These are phyloP conservation scores for Cerioporus squamosus DNA, from an alignment of 1,284 basidiomycete genomes.

Conservation along the genomic window DNA sequence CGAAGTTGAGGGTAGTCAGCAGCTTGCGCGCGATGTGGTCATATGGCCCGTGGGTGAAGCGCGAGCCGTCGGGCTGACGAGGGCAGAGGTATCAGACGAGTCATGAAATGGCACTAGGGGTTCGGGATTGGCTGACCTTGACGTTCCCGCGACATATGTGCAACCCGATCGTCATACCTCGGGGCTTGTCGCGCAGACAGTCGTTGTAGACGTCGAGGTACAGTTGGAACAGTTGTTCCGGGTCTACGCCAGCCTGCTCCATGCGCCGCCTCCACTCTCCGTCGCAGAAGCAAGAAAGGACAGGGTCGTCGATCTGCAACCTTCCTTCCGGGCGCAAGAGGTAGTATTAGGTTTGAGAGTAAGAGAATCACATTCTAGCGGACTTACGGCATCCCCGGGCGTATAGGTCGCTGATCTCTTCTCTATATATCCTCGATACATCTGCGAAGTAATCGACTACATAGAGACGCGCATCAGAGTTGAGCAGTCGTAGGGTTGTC, in stretches of 20 bases:
- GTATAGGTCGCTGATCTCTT: constrained; percentile 74
- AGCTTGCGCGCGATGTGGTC: constrained; percentile 70
- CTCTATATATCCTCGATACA: constrained; percentile 68
- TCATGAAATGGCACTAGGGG: background rate
- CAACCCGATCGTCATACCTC: constrained; percentile 66
- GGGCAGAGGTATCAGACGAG: background rate
- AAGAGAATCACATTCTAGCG: too few species aligned
- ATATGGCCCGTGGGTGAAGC: constrained; percentile 75
- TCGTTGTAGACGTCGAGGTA: constrained; percentile 75
- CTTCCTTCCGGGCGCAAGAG: constrained; percentile 30
- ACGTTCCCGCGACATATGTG: constrained; percentile 84
- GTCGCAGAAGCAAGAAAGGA: constrained; percentile 66
- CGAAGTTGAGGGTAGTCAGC: constrained; percentile 70
- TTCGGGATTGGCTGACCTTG: constrained; percentile 43
- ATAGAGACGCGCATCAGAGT: background rate
- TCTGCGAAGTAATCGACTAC: constrained; percentile 72
- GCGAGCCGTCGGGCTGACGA: constrained; percentile 45
- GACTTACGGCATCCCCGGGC: constrained; percentile 61
- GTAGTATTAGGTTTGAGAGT: too few species aligned
- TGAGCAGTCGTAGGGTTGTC: too few species aligned
- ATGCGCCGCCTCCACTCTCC: constrained; percentile 60
- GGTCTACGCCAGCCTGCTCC: constrained; percentile 58
- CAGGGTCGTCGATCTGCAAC: constrained; percentile 76
- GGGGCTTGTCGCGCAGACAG: constrained; percentile 57
- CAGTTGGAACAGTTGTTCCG: constrained; percentile 63